A percentile compares a stretch with the other conserved stretches of the same genome.
These are phyloP conservation scores for Lepiota brunneoincarnata DNA, from an alignment of 768 basidiomycete species.

Conservation along the genomic window DNA sequence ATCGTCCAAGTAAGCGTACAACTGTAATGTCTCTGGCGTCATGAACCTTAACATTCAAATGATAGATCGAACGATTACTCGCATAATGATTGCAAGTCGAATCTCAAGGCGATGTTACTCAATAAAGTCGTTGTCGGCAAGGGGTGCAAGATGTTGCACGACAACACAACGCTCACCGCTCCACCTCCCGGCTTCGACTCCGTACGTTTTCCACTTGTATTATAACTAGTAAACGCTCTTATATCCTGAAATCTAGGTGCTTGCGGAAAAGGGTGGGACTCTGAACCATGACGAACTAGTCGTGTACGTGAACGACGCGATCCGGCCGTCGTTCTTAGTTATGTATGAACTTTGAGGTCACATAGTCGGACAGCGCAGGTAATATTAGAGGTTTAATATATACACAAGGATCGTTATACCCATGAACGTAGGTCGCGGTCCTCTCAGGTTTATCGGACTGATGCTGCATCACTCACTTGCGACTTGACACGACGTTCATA, in stretches of 20 bases:
- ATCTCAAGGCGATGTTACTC: slow-evolving; percentile 62
- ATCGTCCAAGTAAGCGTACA: slow-evolving; percentile 57
- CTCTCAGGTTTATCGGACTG: no score
- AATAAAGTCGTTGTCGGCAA: slow-evolving; percentile 75
- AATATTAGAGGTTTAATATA: slow-evolving; percentile 3
- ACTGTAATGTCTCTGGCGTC: background rate
- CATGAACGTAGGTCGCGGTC: no score
- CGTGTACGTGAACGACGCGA: slow-evolving; percentile 70
- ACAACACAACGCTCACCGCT: slow-evolving; percentile 50
- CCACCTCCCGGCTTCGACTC: slow-evolving; percentile 68
- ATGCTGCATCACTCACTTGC: no score
- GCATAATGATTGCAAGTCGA: slow-evolving; percentile 50
- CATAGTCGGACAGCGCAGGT: no score
- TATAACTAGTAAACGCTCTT: background rate
- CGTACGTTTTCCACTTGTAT: slow-evolving; percentile 34
- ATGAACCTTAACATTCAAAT: background rate
- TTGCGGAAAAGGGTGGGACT: slow-evolving; percentile 64
- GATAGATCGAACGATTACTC: slow-evolving; percentile 69
- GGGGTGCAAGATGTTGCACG: slow-evolving; percentile 62
- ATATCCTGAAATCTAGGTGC: slow-evolving; percentile 39
- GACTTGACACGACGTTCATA: no score
- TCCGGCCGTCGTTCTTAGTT: slow-evolving; percentile 68
- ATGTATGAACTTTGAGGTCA: slow-evolving; percentile 56
- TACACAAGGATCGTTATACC: no score
- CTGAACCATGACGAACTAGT: slow-evolving; percentile 73